phyloP scores from a whole-genome alignment of 805 yeast genomes.

The Candida lessepsii region DNA sequence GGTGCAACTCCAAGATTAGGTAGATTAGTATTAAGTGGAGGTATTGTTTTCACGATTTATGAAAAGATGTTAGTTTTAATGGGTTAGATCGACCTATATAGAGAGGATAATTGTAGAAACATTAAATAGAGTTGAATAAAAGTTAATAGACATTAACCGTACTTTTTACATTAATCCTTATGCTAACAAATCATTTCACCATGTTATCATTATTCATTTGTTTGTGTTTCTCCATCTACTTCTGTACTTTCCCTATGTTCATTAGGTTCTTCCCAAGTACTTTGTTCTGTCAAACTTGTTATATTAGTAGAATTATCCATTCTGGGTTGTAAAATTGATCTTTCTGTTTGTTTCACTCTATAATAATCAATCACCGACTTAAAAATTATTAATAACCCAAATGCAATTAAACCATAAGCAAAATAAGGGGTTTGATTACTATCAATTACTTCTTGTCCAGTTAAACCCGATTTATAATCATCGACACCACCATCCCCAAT shows the following conservation, averaged over 20 bases:
- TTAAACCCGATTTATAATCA: slow-evolving; percentile 28
- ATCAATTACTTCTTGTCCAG: slow-evolving; percentile 14
- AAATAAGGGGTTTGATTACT: slow-evolving; percentile 45
- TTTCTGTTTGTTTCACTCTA: slow-evolving; percentile 76
- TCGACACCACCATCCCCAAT: slow-evolving; percentile 29
- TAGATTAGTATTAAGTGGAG: slow-evolving; percentile 88
- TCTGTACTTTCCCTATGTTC: neutral
- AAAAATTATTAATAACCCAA: slow-evolving; percentile 64
- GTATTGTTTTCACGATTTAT: slow-evolving; percentile 94
- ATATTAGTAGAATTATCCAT: neutral
- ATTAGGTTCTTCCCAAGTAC: slow-evolving; percentile 7
- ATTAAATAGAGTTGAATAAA: too few relatives aligned
- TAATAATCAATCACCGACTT: slow-evolving; percentile 72
- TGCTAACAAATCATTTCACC: too few relatives aligned
- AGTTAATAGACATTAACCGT: too few relatives aligned
- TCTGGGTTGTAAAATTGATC: slow-evolving; percentile 42
- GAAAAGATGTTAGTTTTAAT: slow-evolving; percentile 79
- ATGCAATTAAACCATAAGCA: slow-evolving; percentile 60
- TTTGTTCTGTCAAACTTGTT: slow-evolving; percentile 11
- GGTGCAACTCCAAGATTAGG: slow-evolving; percentile 98
- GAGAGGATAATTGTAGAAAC: neutral
- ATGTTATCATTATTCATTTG: too few relatives aligned
- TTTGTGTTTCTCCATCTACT: too few relatives aligned
- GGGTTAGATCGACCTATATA: slow-evolving; percentile 26
- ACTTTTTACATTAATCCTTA: too few relatives aligned